These are phyloP conservation scores for Plasmodium cynomolgi DNA, from an alignment of 169 alveolate species.

Conservation along the genomic window DNA sequence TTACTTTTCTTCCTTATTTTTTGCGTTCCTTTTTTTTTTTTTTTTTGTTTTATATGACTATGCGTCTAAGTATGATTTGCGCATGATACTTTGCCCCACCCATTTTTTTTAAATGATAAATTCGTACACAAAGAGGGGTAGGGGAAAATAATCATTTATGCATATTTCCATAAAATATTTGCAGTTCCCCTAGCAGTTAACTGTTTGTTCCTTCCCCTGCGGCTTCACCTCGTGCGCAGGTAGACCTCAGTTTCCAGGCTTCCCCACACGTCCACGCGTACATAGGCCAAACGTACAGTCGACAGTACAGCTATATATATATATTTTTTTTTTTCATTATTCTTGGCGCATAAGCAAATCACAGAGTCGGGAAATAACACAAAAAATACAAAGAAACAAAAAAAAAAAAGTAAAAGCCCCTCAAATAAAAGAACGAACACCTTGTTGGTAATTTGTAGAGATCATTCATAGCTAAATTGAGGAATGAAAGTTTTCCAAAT, in stretches of 20 bases:
- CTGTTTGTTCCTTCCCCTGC: background rate
- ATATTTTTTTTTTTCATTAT: background rate
- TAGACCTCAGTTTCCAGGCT: background rate
- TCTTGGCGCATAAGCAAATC: background rate
- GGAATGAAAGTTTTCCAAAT: slow-evolving; percentile 46
- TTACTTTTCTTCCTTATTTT: background rate
- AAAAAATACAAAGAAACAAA: background rate
- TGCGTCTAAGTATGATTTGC: slow-evolving; percentile 52
- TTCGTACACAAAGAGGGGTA: background rate
- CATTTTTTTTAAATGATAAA: background rate
- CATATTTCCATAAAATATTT: background rate
- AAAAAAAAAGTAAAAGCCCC: background rate
- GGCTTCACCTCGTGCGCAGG: background rate
- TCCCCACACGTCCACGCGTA: background rate
- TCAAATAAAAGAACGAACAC: background rate
- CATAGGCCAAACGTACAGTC: background rate
- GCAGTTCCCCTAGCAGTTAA: slow-evolving; percentile 2
- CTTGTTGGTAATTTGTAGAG: slow-evolving; percentile 14
- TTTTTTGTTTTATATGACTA: background rate
- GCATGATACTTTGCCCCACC: background rate
- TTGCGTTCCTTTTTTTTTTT: background rate
- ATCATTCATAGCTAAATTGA: slow-evolving; percentile 7
- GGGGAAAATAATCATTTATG: background rate
- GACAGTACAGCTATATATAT: background rate
- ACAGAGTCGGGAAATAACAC: background rate